These are phyloP conservation scores for Cicer chorassanicum DNA, from an alignment of 306 rosid species.

Conservation along the genomic window DNA sequence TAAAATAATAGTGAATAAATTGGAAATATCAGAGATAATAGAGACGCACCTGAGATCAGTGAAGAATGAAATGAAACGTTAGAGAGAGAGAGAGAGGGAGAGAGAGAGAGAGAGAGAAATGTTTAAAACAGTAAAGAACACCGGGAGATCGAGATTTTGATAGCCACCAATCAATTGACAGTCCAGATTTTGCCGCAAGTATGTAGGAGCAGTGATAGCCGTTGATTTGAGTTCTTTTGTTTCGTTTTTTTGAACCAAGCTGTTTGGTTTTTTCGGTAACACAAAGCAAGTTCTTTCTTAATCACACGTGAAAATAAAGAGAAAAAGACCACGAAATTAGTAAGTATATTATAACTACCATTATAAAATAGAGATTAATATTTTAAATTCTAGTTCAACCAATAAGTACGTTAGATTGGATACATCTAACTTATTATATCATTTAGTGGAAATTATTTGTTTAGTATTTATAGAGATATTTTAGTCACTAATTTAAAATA, in stretches of 20 bases:
- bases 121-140: not conserved
- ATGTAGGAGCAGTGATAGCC: not conserved
- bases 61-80: slow-evolving; percentile 1
- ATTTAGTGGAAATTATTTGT: no score
- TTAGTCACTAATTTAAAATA: no score
- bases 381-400: no score
- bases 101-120: not conserved
- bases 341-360: no score
- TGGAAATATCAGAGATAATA: not conserved
- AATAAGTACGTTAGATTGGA: no score
- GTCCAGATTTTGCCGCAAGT: not conserved
- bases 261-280: no score
- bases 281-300: no score
- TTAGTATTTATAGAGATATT: no score
- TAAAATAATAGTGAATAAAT: not conserved
- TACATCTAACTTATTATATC: no score
- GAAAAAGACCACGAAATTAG: no score
- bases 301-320: no score
- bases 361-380: no score
- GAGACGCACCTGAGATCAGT: slow-evolving; percentile 36
- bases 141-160: not conserved
- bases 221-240: not conserved
- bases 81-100: not conserved
- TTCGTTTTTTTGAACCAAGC: not conserved
- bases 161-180: slow-evolving; percentile 31